Evolutionary conservation across 2,329 filamentous ascomycete genomes (phyloP), one percentile per base, ranked within the genome.

Genomic region (Ophiocordyceps camponoti-rufipedis): DNA sequence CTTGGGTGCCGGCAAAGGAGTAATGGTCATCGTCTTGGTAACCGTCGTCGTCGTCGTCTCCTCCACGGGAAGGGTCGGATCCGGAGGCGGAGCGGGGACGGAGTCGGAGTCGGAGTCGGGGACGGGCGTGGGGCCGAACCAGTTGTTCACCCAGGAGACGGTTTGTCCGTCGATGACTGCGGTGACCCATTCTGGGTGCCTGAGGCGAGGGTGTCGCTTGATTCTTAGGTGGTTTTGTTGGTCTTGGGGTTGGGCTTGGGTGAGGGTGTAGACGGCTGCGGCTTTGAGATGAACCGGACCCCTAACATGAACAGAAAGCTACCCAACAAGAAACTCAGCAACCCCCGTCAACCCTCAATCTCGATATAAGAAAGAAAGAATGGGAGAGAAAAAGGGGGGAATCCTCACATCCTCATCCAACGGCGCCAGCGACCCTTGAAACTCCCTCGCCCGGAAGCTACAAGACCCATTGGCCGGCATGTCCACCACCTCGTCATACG

Each of bases 221-320:
- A n/a, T 14, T n/a, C n/a, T 38, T 8, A 5, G 7, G 16, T 18
- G n/a, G 7, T n/a, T n/a, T n/a, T n/a, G n/a, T n/a, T n/a, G n/a
- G n/a, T n/a, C n/a, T n/a, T n/a, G 6, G 11, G 29, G 12, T 35
- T 2, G 12, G 16, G 6, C 35, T 19, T 39, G 1, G 5, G 64
- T n/a, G 23, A 75, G 70, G 42, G 67, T 70, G 60, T 86, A 88
- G 46, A 78, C 77, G 11, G 81, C 83, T 46, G 86, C 68, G 52
- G 83, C 71, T 55, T 75, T 76, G 31, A 88, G 57, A 38, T 72
- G 63, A 52, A 84, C 59, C 1, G 83, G 82, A 3, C 83, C 84
- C 52, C 82, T 78, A 55, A 87, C 69, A 58, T 85, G 79, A 49
- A 85, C 61, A 1, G 81, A 84, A 29, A 87, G 67, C 81, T 85